Evolutionary conservation across 306 rosid species (phyloP), one percentile per base, ranked within the genome.

Genomic region (Fragaria ananassa): DNA sequence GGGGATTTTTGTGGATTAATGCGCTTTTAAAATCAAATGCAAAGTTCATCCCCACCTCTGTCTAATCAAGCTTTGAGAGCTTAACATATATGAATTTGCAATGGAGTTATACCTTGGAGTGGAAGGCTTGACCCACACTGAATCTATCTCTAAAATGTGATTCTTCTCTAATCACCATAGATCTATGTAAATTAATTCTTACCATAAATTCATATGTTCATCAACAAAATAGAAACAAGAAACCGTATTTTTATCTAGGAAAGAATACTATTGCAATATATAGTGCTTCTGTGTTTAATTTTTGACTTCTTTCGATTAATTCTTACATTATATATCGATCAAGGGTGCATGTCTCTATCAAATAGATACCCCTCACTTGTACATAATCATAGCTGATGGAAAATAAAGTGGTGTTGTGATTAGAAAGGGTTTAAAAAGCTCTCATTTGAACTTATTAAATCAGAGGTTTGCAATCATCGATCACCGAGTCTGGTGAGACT

Each of bases 391-490:
- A 70, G 54, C 49, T 78, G 85, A 82, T 82, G 88, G 88, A 74
- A 88, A 70, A 72, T 80, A 77, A 86, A 85, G 86, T 79, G 74
- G 69, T 37, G 18, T 71, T 63, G 73, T 71, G 81, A 64, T 82
- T 35, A 50, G 75, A 84, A 88, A 80, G 78, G 80, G 39, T 25
- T 76, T 69, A 68, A 78, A 89, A 89, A 86, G 91, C 86, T 83
- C 82, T 77, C 39, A 29, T 89, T 88, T 84, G 84, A 91, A 82
- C 88, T 81, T 81, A 85, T 85, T 85, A 78, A 74, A 80, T 77
- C 70, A 82, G 66, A 61, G 50, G 63, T 66, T 68, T 84, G 83
- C 84, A 84, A 87, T 87, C 85, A 82, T 85, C n/a, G n/a, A n/a
- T n/a, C 85, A 82, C 84, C 73, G 31, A 67, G 68, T 53, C 60